Percentiles rank a stretch among this genome's conserved stretches.
phyloP scores from a whole-genome alignment of 305 asterid species.

The Rubia occidens region DNA sequence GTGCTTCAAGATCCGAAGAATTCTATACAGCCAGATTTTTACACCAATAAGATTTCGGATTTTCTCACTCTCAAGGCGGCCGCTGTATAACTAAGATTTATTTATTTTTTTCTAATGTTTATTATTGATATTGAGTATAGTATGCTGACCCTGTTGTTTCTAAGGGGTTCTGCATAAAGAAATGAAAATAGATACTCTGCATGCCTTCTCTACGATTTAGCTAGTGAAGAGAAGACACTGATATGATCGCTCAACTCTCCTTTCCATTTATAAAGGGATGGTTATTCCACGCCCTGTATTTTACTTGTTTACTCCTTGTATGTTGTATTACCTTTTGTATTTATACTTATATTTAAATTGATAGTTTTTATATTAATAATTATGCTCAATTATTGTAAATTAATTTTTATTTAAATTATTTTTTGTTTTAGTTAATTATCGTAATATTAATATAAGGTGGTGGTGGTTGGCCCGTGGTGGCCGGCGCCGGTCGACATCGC shows the following conservation, averaged over 20 bases:
- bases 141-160: not conserved
- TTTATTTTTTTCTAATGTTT: not conserved
- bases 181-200: not conserved
- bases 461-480: too few species aligned
- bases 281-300: too few species aligned
- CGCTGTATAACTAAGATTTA: slow-evolving; percentile 27
- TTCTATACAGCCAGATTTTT: slow-evolving; percentile 71
- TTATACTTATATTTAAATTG: too few species aligned
- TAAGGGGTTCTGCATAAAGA: slow-evolving; percentile 4
- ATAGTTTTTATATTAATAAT: too few species aligned
- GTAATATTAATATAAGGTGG: too few species aligned
- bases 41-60: slow-evolving; percentile 79
- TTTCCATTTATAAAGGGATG: not conserved
- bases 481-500: too few species aligned
- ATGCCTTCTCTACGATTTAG: not conserved
- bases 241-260: not conserved
- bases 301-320: too few species aligned
- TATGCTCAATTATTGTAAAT: too few species aligned
- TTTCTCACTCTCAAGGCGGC: slow-evolving; percentile 71
- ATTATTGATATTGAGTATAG: too few species aligned
- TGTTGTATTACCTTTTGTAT: too few species aligned
- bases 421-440: too few species aligned
- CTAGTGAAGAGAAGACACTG: not conserved
- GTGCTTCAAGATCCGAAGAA: slow-evolving; percentile 72
- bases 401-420: too few species aligned